Evolutionary conservation across 129 eudicot genomes (phyloP).

Genomic region (Ambrosia artemisiifolia): DNA sequence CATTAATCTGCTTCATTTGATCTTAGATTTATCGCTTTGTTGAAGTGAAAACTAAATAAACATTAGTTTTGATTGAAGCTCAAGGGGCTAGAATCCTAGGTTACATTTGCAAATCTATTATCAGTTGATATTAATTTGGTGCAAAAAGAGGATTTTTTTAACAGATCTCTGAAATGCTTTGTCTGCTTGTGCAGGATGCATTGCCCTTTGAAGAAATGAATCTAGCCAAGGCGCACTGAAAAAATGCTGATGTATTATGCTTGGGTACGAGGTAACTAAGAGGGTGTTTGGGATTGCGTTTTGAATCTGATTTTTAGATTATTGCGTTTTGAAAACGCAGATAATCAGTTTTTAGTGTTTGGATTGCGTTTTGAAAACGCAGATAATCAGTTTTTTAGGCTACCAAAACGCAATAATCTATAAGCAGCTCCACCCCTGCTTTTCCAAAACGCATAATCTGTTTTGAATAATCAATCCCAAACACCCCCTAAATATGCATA

Average conservation of each 20-base stretch:
- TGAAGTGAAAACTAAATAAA: neutral
- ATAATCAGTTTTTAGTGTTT: too few species aligned
- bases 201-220: slow-evolving; percentile 74
- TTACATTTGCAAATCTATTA: neutral
- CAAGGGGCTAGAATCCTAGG: too few species aligned
- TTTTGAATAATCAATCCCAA: too few species aligned
- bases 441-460: too few species aligned
- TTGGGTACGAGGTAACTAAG: slow-evolving; percentile 78
- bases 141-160: neutral
- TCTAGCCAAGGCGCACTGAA: slow-evolving; percentile 78
- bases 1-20: neutral
- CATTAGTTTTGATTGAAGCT: too few species aligned
- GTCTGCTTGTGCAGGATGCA: slow-evolving; percentile 52
- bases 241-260: slow-evolving; percentile 82
- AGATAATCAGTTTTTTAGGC: too few species aligned
- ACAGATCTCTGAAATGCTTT: slow-evolving; percentile 3
- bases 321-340: too few species aligned
- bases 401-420: too few species aligned
- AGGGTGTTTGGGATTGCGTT: too few species aligned
- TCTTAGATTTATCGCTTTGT: neutral
- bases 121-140: slow-evolving; percentile 6
- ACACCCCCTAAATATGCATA: slow-evolving; percentile 8
- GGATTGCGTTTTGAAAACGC: too few species aligned
- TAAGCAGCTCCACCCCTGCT: too few species aligned
- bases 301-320: too few species aligned